Evolutionary conservation across 352 stramenopile species (phyloP).

Genomic region (Thalassiosira mediterranea): DNA sequence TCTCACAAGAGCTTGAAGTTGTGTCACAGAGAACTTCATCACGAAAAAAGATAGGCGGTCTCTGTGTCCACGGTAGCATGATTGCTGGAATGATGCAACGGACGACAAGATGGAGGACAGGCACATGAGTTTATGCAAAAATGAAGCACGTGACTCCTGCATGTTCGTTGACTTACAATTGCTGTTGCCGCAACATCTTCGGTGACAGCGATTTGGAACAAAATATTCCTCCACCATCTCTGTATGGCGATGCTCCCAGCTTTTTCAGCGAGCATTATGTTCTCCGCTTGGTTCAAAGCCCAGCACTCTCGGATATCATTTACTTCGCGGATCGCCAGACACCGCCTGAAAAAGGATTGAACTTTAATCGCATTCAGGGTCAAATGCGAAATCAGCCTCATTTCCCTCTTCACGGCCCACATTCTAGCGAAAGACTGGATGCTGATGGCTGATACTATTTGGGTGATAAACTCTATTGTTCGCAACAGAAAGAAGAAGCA

Average conservation of each 20-base stretch:
- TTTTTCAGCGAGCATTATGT: slow-evolving; percentile 24
- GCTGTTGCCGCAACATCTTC: too few relatives aligned
- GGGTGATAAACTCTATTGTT: slow-evolving; percentile 1
- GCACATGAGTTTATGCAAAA: slow-evolving; percentile 2
- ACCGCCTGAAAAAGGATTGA: slow-evolving; percentile 23
- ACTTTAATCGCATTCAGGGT: slow-evolving; percentile 4
- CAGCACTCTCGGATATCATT: neutral
- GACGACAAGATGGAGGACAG: neutral
- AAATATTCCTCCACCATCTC: slow-evolving; percentile 13
- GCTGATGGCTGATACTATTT: slow-evolving; percentile 10
- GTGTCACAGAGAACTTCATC: slow-evolving; percentile 12
- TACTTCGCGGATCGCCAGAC: slow-evolving; percentile 1
- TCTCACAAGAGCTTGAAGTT: slow-evolving; percentile 16
- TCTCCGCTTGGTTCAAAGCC: slow-evolving; percentile 15
- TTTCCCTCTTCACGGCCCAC: slow-evolving; percentile 6
- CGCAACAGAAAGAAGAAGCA: neutral
- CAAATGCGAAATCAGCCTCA: neutral
- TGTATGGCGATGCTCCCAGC: slow-evolving; percentile 3
- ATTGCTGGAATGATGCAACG: neutral
- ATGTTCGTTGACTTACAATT: slow-evolving; percentile 31
- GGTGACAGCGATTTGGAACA: too few relatives aligned
- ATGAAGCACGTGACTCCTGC: too few relatives aligned
- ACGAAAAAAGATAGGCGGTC: neutral
- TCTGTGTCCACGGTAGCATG: slow-evolving; percentile 12
- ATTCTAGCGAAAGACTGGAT: slow-evolving; percentile 17